Base-by-base conservation (phyloP, 306 rosid species). In the Dicorynia guianensis region DNA sequence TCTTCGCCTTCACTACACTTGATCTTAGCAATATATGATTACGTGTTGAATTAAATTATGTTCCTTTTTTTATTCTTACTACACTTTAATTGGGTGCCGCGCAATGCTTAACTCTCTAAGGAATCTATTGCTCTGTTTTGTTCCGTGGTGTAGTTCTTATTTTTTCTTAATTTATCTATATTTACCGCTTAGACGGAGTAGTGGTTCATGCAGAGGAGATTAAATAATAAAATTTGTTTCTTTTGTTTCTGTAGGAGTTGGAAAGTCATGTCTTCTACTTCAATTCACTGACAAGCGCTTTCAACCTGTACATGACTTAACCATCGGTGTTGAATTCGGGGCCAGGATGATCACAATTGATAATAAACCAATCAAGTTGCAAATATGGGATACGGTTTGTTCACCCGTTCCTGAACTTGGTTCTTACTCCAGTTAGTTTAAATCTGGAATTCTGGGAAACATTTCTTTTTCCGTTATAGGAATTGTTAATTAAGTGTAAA, bases 331-430 rank as follows among this genome's bases (percentile, higher is more conserved):
- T 44, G 99, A 95, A 81, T 95, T 95, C 35, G 99, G 99, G 30
- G 99, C 99, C 39, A 79, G 97, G 88, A 95, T 95, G 99, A 92
- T 95, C 83, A 90, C 95, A 17, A 95, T 95, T 64, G 97, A 92
- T 65, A 90, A 80, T 72, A 92, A 92, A 69, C 96, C 99, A 11
- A 90, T 95, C 80, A 95, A 95, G 82, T 89, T 95, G 76, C 99
- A 95, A 88, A 95, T 95, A 72, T 95, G 99, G 99, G 99, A 95
- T 79, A 95, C 99, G 90, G 97, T 92, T 67, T 74, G 93, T 80
- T 75, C 17, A 33, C 35, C 65, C 59, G 75, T 77, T 57, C 59
- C 0, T 53, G 38, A 11, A 53, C 65, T 54, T 74, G 48, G 7
- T 35, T 6, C 38, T 58, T 6, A 34, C 71, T 43, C 44, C 62